Evolutionary conservation across 1,284 basidiomycete genomes (phyloP), one percentile per base, ranked within the genome.

Genomic region (Neolentinus lepideus): DNA sequence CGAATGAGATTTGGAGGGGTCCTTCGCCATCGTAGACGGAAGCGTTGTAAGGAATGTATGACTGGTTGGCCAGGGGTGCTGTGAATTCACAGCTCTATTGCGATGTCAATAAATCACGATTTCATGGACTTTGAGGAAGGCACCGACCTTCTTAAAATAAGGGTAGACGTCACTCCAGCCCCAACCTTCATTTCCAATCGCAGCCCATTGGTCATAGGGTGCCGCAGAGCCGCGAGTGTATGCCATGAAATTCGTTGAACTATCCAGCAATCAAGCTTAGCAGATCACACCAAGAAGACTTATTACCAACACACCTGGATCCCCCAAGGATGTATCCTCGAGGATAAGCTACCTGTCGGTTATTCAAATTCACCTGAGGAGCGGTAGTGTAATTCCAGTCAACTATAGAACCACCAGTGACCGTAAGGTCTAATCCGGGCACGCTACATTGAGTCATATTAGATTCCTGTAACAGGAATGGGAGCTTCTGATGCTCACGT

Each of bases 311-410:
- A 61, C 51, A 73, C 73, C 74, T 71, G 21, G 63, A 65, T 3
- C 75, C 75, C 10, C 75, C 75, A 2, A 76, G 63, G 0, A 73
- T 61, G 51, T 65, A 61, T 1, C 74, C 75, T 24, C 73, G 59
- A 9, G 69, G 58, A 53, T 71, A 72, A 1, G 59, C 14, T 1
- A 74, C 53, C 11, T 56, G 51, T 9, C 73, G 63, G 26, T 61
- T 62, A 45, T 64, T 61, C 2, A 73, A 60, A 3, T 64, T 65
- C 1, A 61, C 12, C 58, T 75, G 73, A 2, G 69, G 61, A 2
- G 62, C 63, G 1, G 72, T 74, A 1, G 71, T 72, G 56, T 67
- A 71, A 58, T 71, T 71, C 68, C 69, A 73, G 53, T 68, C 65
- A 6, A 50, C 47, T 6, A 50, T 50, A 11, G 47, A 50, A 29